phyloP scores from a whole-genome alignment of 2,329 filamentous ascomycete species.

The Fusarium oligoseptatum region DNA sequence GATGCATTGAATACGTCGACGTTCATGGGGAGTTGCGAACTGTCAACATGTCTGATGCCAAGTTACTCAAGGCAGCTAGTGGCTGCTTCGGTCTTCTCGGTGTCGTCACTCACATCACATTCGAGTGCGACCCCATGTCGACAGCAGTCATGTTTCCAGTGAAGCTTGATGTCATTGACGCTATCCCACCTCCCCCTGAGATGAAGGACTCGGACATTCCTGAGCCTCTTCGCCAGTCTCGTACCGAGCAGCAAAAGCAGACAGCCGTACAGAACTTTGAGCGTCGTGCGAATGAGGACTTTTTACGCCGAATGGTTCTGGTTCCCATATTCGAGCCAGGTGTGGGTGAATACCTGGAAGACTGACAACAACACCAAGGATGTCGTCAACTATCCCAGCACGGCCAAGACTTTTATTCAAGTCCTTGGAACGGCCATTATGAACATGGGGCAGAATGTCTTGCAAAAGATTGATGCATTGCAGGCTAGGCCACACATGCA shows the following conservation, averaged over 20 bases:
- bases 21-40: not conserved
- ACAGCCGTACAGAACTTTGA: not conserved
- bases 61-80: not conserved
- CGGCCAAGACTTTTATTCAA: not conserved
- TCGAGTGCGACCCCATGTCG: not conserved
- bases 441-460: not conserved
- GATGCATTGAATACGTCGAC: not conserved
- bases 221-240: not conserved
- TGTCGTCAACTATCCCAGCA: not conserved
- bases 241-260: not conserved
- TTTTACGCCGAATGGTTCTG: conserved; percentile 1
- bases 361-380: not conserved
- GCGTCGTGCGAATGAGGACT: not conserved
- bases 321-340: not conserved
- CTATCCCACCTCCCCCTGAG: not conserved
- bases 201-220: not conserved
- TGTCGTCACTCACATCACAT: not conserved
- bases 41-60: not conserved
- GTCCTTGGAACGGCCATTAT: not conserved
- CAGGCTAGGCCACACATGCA: not conserved
- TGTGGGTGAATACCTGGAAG: conserved; percentile 2
- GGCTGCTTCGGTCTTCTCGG: not conserved
- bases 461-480: not conserved
- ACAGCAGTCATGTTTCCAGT: not conserved
- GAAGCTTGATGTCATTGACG: not conserved